Base-by-base conservation (phyloP, 2,329 filamentous ascomycete species). In the Fusarium sp. region DNA sequence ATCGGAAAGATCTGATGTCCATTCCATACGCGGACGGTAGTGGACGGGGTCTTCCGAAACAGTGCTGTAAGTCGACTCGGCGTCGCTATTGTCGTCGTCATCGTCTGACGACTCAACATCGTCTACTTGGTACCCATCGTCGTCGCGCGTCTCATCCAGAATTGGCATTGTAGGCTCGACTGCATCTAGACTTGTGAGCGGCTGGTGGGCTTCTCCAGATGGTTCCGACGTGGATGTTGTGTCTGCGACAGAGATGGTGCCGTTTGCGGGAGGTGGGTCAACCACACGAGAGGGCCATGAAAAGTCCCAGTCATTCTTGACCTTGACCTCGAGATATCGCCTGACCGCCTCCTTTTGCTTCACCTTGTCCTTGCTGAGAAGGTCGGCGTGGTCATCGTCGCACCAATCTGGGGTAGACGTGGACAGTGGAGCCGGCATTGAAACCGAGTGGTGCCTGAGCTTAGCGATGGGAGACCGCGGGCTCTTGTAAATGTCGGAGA, bases 301-400 rank as follows among this genome's bases (percentile, higher is more conserved):
- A 76, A 91, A 92, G 0, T 84, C 82, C 91, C 90, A 93, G 77
- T 92, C 90, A 70, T 85, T 86, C 70, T 86, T 87, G 45, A 92
- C 83, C 73, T 87, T 89, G 25, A 86, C 84, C 4, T 83, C 81
- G 2, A 93, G 82, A 73, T 88, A 89, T 60, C 84, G 87, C 76
- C 85, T 89, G 38, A 92, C 87, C 14, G 90, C 90, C 45, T 90
- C 89, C 78, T 92, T 92, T 75, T 91, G 89, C 82, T 88, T 90
- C 30, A 81, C 71, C 79, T 91, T 92, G 79, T 92, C 90, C 77
- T 85, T 88, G 79, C 88, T 91, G 59, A 90, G 81, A 7, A 92
- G 84, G 77, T 92, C 90, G 22, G 88, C 86, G 70, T 92, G 88
- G 76, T 90, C 88, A 76, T 90, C 84, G 50, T 82, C 79, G n/a